Evolutionary conservation across 768 basidiomycete species (phyloP), one percentile per base, ranked within the genome.

Genomic region (Tylopilus intermedius): DNA sequence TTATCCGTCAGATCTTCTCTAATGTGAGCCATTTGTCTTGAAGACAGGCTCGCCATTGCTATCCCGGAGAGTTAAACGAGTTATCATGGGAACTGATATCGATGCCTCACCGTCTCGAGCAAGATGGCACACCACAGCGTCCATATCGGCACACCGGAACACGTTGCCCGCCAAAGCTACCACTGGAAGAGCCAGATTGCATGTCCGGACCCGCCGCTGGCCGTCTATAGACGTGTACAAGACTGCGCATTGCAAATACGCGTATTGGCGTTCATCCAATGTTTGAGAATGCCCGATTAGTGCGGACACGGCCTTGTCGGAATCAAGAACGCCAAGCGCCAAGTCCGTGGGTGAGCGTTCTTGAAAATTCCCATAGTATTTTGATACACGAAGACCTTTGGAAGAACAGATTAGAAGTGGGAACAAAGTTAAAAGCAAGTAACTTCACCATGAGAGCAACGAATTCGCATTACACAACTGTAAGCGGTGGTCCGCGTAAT

Each of bases 131-230:
- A 94, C 76, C 2, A 85, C 81, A 2, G 90, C 79, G 59, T 98
- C 94, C 74, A 93, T 78, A 70, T 99, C 96, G 11, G 92, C 93
- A 68, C 75, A 90, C 47, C 88, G 82, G 73, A 94, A 99, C 10
- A 98, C 84, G 65, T 88, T 94, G 8, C 84, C 90, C n/a, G 93
- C 90, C 57, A 98, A 71, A 37, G 84, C 79, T 2, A 83, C 87
- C 1, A 91, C 83, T 43, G 83, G 84, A 52, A 97, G 67, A 1
- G 86, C 88, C n/a, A 97, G 71, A 60, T 99, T 99, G 64, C 85
- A 79, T 27, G 84, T 82, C 49, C 96, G 76, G 32, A 97, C 94
- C 52, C 91, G 76, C 39, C 96, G 79, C 62, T 89, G 77, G 2
- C 96, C 96, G 1, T 72, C 67, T 1, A 77, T 64, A 2, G 84